Conservation (phyloP, 2,329 filamentous ascomycete genomes). For the Fusarium tricinctum region DNA sequence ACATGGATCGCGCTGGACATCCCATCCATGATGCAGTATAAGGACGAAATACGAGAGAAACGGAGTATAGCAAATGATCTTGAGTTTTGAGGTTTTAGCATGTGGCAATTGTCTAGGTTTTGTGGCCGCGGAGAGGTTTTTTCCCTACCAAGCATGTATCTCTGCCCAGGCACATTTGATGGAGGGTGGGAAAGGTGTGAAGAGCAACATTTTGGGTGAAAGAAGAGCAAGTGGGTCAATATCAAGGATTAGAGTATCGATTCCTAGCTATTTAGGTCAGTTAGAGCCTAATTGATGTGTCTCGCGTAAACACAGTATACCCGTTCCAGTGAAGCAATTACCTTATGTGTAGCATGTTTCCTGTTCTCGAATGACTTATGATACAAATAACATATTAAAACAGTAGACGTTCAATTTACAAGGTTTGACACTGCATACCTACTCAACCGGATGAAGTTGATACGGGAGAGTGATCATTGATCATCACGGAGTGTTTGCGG, state of each 20-base stretch:
- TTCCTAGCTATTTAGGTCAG: not conserved
- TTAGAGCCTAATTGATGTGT: not conserved
- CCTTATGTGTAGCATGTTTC: no score
- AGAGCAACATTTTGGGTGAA: no score
- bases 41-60: not conserved
- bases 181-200: not conserved
- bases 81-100: not conserved
- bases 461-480: not conserved
- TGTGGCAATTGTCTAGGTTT: not conserved
- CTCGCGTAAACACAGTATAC: not conserved
- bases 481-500: slow-evolving; percentile 1
- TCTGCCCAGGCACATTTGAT: not conserved
- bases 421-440: not conserved
- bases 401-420: not conserved
- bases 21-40: not conserved
- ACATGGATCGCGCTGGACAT: slow-evolving; percentile 8
- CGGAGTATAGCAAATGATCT: not conserved
- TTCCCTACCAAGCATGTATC: not conserved
- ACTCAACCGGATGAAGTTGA: not conserved
- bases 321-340: not conserved
- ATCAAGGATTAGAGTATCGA: not conserved
- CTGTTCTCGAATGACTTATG: no score
- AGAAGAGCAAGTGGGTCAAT: no score
- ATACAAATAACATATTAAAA: no score
- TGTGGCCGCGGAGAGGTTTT: not conserved